Base-by-base conservation (phyloP, 176 grass and related monocot species). In the Hyparrhenia diplandra region DNA sequence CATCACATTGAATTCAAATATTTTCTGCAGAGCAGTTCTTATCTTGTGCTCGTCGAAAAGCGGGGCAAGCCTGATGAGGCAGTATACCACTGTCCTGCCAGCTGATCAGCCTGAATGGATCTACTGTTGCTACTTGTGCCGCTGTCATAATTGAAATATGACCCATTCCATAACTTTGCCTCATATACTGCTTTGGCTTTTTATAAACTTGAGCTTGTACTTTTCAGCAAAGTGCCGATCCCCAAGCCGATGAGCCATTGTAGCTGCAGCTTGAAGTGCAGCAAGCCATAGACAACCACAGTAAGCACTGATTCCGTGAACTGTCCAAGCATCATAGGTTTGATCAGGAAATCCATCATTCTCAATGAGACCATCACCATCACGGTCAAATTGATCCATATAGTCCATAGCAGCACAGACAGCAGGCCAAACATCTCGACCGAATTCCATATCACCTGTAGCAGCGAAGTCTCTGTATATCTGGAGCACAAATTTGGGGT, bases 321-420 rank as follows among this genome's bases (percentile, higher is more conserved):
- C 94, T 55, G 94, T 97, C 94, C 94, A 97, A 35, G 94, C 92
- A 92, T 97, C 94, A 85, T 97, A 97, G 8, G 94, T 97, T 84
- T 97, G 94, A 90, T 97, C 94, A 74, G 94, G 94, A 85, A 97
- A 97, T 55, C 94, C 94, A 90, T 97, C 95, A 74, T 97, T 97
- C 82, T 97, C 95, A 47, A 94, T 90, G 6, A 97, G 84, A 17
- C 90, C 88, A 59, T 97, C 94, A 71, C 90, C 81, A n/a, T 94
- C 90, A 10, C 92, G 90, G 80, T 97, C 94, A 35, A 97, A 97
- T 42, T 97, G 94, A 54, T 90, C 77, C 94, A 97, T 94, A 64
- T 97, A 97, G 71, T 94, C 90, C 57, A 97, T 90, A 18, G 92
- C 94, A 67, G 94, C 89, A 87, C 83, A 80, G 46, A 97, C 94